Evolutionary conservation across 78 protist species (phyloP).

Genomic region (Paulinella micropora): DNA sequence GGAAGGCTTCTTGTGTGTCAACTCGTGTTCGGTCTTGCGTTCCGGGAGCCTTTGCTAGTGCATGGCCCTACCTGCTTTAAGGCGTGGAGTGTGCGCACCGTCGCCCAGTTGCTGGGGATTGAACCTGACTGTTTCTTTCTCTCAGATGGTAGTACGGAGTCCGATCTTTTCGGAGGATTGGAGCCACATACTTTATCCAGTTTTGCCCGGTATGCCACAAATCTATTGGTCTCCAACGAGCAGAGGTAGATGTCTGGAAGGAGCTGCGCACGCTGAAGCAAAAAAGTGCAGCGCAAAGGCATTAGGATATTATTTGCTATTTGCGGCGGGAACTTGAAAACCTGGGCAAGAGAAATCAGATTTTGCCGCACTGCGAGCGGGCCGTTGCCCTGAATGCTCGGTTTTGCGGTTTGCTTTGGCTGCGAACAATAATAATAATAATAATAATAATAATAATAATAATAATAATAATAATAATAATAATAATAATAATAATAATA

Average conservation of each 20-base stretch:
- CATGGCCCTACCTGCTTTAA: neutral
- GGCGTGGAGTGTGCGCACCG: neutral
- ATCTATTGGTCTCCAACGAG: no score
- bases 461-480: no score
- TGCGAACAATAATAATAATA: no score
- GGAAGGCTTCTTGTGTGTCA: neutral
- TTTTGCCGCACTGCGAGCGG: neutral
- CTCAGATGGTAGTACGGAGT: neutral
- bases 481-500: no score
- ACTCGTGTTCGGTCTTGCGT: neutral
- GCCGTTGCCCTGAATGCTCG: neutral
- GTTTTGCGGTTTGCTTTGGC: neutral
- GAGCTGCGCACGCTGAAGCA: no score
- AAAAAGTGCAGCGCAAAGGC: no score
- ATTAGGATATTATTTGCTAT: no score
- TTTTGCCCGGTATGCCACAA: neutral
- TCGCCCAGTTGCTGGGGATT: no score
- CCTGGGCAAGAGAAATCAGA: no score
- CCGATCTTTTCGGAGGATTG: neutral
- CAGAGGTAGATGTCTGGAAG: no score
- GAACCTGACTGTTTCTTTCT: neutral
- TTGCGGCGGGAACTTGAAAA: no score
- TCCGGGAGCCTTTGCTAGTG: neutral
- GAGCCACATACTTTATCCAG: neutral
- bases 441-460: no score